Percentiles rank a stretch among this genome's conserved stretches.
Evolutionary conservation across 768 basidiomycete species (phyloP).

Genomic region (Dendrothele bispora): DNA sequence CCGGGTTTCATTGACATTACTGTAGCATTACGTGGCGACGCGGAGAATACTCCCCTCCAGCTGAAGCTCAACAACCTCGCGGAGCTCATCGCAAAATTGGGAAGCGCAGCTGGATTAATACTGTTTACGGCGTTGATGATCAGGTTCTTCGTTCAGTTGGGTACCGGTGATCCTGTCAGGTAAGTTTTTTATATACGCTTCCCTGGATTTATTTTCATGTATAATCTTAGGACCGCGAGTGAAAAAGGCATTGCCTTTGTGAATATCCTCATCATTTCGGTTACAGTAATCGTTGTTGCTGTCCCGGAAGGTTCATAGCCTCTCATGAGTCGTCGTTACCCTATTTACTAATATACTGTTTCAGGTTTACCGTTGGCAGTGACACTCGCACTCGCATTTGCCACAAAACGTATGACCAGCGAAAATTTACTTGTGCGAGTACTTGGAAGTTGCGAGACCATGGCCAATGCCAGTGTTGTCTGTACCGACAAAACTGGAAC

Average conservation of each 20-base stretch:
- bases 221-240: conserved; percentile 55
- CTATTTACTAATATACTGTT: too few species aligned
- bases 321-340: conserved; percentile 2
- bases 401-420: conserved; percentile 96
- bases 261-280: conserved; percentile 91
- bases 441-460: conserved; percentile 95
- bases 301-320: conserved; percentile 68
- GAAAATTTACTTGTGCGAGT: conserved; percentile 95
- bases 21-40: conserved; percentile 79
- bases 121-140: conserved; percentile 89
- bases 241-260: conserved; percentile 90
- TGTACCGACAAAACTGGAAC: conserved; percentile 98
- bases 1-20: background rate
- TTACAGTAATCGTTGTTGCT: conserved; percentile 87
- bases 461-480: conserved; percentile 96
- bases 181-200: too few species aligned
- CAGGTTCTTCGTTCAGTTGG: conserved; percentile 90
- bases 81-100: conserved; percentile 91
- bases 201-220: too few species aligned
- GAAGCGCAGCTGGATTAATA: conserved; percentile 75
- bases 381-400: conserved; percentile 94
- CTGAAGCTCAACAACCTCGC: conserved; percentile 92
- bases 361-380: conserved; percentile 91
- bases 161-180: conserved; percentile 52
- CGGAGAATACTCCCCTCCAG: conserved; percentile 91